Evolutionary conservation across 768 basidiomycete species (phyloP).

Genomic region (Nidularia pulvinata): DNA sequence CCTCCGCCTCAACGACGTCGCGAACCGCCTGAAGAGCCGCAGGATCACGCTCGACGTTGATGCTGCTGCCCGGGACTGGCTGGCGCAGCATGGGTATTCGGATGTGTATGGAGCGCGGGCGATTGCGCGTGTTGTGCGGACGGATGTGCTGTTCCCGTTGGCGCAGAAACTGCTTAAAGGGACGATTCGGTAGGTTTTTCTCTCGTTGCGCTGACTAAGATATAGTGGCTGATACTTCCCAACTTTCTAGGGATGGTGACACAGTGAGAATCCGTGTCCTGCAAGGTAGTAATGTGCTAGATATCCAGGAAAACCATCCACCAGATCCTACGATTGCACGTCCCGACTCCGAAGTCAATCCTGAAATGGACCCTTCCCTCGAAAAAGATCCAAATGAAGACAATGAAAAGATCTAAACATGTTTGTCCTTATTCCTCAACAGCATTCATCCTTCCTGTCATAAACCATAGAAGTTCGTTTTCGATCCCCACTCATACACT

Average conservation of each 20-base stretch:
- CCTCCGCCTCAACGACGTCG: constrained; percentile 75
- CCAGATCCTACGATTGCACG: constrained; percentile 36
- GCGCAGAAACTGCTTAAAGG: constrained; percentile 81
- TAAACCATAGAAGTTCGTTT: no score
- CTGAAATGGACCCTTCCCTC: constrained; percentile 12
- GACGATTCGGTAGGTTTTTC: constrained; percentile 59
- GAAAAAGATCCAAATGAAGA: background rate
- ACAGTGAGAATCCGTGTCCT: constrained; percentile 53
- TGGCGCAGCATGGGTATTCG: constrained; percentile 80
- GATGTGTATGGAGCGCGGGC: constrained; percentile 86
- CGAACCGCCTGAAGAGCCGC: constrained; percentile 58
- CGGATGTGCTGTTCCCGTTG: constrained; percentile 79
- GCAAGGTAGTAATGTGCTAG: constrained; percentile 36
- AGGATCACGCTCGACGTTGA: constrained; percentile 76
- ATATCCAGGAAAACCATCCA: constrained; percentile 64
- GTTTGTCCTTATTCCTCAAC: background rate
- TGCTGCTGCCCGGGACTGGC: constrained; percentile 58
- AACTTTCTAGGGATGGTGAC: constrained; percentile 59
- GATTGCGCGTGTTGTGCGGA: constrained; percentile 84
- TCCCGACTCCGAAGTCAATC: constrained; percentile 20
- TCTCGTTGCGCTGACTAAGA: background rate
- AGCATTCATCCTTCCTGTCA: background rate
- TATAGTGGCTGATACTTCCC: background rate
- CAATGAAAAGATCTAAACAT: background rate
- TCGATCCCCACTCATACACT: background rate